These are phyloP conservation scores for Rhododendron williamsianum DNA, from an alignment of 148 eudicot genomes.

Conservation along the genomic window DNA sequence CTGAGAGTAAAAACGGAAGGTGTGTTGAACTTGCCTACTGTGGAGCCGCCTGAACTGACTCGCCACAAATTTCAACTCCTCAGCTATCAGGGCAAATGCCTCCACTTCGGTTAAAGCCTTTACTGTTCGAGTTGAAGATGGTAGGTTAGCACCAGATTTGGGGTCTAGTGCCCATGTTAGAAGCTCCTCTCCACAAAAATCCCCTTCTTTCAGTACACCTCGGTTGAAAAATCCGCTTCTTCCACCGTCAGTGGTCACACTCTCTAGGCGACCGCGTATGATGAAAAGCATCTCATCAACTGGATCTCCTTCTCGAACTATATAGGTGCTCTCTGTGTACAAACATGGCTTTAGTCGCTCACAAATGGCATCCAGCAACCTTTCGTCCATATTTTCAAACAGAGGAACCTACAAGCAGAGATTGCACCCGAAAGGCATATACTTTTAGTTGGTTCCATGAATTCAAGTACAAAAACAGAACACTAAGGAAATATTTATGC, in stretches of 20 bases:
- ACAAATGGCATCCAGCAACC: slow-evolving; percentile 90
- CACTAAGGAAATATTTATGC: background rate
- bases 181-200: slow-evolving; percentile 94
- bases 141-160: slow-evolving; percentile 70
- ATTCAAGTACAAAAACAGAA: background rate
- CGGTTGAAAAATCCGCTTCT: slow-evolving; percentile 92
- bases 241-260: slow-evolving; percentile 96
- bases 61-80: slow-evolving; percentile 93
- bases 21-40: slow-evolving; percentile 94
- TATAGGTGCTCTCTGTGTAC: slow-evolving; percentile 74
- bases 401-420: slow-evolving; percentile 64
- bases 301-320: slow-evolving; percentile 92
- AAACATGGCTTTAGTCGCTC: slow-evolving; percentile 88
- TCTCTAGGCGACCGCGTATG: slow-evolving; percentile 84
- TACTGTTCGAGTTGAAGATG: slow-evolving; percentile 88
- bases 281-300: slow-evolving; percentile 94
- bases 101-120: slow-evolving; percentile 86
- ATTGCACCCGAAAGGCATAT: background rate
- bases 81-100: slow-evolving; percentile 84
- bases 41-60: slow-evolving; percentile 92
- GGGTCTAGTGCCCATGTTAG: slow-evolving; percentile 98
- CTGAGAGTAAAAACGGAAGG: slow-evolving; percentile 81
- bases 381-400: slow-evolving; percentile 93
- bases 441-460: background rate
- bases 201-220: slow-evolving; percentile 76